phyloP scores from a whole-genome alignment of 2,329 filamentous ascomycete species.

The Alternaria triticina region DNA sequence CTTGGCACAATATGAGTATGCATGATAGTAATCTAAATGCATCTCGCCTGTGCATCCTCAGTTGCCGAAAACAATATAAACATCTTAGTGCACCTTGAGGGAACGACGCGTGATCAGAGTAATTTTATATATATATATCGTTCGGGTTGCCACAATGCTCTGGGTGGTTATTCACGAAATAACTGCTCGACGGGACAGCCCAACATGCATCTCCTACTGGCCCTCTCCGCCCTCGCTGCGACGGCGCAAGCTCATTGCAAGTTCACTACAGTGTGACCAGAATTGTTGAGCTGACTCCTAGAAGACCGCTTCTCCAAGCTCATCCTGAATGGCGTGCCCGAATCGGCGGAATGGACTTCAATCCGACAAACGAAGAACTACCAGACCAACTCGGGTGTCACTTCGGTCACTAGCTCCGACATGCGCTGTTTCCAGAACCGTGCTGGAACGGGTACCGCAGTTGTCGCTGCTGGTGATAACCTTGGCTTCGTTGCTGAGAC shows the following conservation, averaged over 20 bases:
- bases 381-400: constrained; percentile 59
- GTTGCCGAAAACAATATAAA: background rate
- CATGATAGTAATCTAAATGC: background rate
- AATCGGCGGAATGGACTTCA: constrained; percentile 53
- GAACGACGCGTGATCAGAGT: background rate
- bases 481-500: constrained; percentile 55
- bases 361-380: constrained; percentile 59
- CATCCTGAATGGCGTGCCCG: constrained; percentile 32
- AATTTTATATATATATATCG: background rate
- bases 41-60: background rate
- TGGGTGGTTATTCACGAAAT: background rate
- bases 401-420: constrained; percentile 54
- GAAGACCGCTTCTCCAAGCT: constrained; percentile 37
- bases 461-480: constrained; percentile 54
- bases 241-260: background rate
- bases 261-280: background rate
- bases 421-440: constrained; percentile 60
- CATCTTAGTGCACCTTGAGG: background rate
- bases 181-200: background rate
- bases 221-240: background rate
- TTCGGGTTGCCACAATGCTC: background rate
- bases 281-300: background rate
- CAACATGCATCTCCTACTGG: background rate
- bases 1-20: background rate
- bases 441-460: constrained; percentile 51